Conservation (phyloP, 306 rosid species). For the Delonix regia region DNA sequence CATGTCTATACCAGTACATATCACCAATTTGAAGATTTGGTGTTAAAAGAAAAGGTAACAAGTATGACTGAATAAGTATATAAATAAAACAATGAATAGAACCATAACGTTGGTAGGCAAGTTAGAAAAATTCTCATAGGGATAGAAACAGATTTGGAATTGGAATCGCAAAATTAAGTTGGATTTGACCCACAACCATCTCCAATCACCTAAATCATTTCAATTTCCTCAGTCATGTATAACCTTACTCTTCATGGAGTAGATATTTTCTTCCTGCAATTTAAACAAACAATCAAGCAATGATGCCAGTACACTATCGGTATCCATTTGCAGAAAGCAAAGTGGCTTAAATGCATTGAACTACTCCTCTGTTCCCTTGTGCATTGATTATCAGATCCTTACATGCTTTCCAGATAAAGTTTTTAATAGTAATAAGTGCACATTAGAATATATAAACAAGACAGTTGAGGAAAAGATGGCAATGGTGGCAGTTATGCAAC, state of each 20-base stretch:
- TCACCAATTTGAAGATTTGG: background rate
- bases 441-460: background rate
- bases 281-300: background rate
- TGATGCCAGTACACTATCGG: background rate
- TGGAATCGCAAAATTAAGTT: constrained; percentile 11
- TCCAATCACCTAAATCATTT: constrained; percentile 14
- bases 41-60: background rate
- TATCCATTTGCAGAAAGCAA: background rate
- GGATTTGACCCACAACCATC: background rate
- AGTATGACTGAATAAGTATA: background rate
- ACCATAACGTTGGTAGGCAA: background rate
- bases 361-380: background rate
- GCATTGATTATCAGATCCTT: background rate
- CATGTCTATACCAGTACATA: background rate
- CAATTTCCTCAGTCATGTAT: constrained; percentile 17
- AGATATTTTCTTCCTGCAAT: background rate
- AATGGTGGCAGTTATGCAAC: background rate
- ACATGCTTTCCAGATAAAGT: background rate
- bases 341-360: background rate
- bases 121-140: background rate
- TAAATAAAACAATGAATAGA: background rate
- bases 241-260: constrained; percentile 1
- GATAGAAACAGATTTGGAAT: background rate
- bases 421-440: background rate
- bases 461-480: background rate